Percentiles rank a stretch among this genome's conserved stretches.
phyloP scores from a whole-genome alignment of 768 basidiomycete species.

The Boletus reticuloceps region DNA sequence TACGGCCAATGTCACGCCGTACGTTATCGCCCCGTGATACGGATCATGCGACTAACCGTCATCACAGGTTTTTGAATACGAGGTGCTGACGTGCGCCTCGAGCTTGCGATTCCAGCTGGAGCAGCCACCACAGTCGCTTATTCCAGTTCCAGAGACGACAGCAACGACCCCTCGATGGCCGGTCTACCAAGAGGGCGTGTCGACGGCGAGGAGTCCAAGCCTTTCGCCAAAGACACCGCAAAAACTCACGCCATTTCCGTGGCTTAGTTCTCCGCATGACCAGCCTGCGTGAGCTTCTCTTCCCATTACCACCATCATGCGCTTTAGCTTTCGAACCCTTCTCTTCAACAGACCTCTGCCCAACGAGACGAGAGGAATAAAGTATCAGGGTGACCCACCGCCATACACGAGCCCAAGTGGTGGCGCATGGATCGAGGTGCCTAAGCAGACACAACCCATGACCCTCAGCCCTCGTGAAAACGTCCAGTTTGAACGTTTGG shows the following conservation, averaged over 20 bases:
- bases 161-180: background rate
- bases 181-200: background rate
- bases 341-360: background rate
- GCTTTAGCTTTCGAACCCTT: background rate
- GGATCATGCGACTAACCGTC: background rate
- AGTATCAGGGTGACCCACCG: conserved; percentile 1
- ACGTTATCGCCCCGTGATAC: background rate
- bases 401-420: conserved; percentile 12
- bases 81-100: conserved; percentile 20
- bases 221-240: background rate
- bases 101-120: conserved; percentile 16
- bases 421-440: conserved; percentile 9
- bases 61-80: conserved; percentile 18
- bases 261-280: conserved; percentile 1
- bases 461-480: conserved; percentile 9
- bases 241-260: conserved; percentile 1
- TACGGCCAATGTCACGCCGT: conserved; percentile 10
- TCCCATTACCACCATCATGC: background rate
- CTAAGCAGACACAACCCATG: conserved; percentile 6
- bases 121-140: background rate
- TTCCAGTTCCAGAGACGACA: background rate
- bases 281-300: conserved; percentile 10
- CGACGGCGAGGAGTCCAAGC: background rate
- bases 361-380: background rate
- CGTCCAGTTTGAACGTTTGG: conserved; percentile 16